These are phyloP conservation scores for Magnolia sinica DNA, from an alignment of 164 flowering plant species.

Conservation along the genomic window DNA sequence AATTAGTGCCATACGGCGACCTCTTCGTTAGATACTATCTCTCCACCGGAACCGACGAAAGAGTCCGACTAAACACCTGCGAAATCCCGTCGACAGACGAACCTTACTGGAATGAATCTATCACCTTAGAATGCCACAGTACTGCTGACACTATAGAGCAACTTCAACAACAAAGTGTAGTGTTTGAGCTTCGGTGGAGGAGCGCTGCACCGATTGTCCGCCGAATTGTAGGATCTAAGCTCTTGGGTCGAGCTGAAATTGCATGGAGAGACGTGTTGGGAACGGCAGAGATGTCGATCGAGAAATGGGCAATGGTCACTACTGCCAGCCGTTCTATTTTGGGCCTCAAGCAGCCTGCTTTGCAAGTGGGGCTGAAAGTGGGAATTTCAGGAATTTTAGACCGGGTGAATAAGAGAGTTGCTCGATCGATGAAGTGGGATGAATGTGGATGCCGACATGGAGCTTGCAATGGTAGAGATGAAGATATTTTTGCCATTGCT, in stretches of 20 bases:
- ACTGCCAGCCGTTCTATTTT: background rate
- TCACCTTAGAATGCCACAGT: constrained; percentile 52
- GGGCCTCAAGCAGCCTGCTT: constrained; percentile 21
- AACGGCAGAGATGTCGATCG: constrained; percentile 37
- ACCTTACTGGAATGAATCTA: constrained; percentile 41
- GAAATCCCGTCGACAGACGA: constrained; percentile 38
- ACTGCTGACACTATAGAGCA: constrained; percentile 25
- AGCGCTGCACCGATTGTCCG: constrained; percentile 28
- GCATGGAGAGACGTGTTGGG: constrained; percentile 53
- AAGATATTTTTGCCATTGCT: constrained; percentile 23
- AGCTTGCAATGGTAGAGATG: constrained; percentile 19
- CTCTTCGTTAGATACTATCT: constrained; percentile 62
- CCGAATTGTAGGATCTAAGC: constrained; percentile 31
- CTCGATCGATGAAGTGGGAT: constrained; percentile 10
- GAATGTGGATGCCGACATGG: constrained; percentile 27
- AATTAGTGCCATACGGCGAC: constrained; percentile 14
- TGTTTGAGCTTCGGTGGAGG: constrained; percentile 63
- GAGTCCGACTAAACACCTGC: constrained; percentile 37
- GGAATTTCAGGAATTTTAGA: background rate
- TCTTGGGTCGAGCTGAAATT: constrained; percentile 54
- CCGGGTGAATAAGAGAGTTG: background rate
- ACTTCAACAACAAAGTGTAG: constrained; percentile 38
- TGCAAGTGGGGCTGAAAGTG: constrained; percentile 21
- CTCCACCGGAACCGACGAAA: constrained; percentile 32
- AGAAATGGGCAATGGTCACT: constrained; percentile 36